Conservation (phyloP, 164 flowering plant species). For the Umbellularia californica region DNA sequence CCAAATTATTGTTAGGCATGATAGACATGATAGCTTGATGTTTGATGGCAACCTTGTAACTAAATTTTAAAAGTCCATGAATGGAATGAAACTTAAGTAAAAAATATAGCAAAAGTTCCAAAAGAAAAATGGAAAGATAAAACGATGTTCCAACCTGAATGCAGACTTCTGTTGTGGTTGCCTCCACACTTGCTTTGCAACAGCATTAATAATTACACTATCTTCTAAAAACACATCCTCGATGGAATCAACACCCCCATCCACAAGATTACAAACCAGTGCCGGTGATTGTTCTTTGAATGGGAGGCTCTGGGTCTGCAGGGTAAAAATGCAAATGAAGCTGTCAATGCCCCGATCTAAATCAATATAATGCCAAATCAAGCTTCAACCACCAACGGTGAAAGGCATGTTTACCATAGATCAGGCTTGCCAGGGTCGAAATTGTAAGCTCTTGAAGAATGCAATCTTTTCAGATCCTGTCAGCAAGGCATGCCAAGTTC, state of each 20-base stretch:
- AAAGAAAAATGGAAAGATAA: neutral
- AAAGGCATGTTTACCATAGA: slow-evolving; percentile 50
- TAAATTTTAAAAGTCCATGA: too few species aligned
- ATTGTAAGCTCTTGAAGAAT: slow-evolving; percentile 58
- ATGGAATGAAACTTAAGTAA: too few species aligned
- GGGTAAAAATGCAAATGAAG: neutral
- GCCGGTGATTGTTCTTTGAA: slow-evolving; percentile 95
- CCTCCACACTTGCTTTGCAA: slow-evolving; percentile 59
- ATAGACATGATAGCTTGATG: too few species aligned
- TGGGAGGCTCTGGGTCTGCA: slow-evolving; percentile 71
- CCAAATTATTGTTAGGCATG: too few species aligned
- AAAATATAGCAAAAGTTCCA: neutral
- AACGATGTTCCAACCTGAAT: slow-evolving; percentile 55
- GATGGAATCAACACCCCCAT: slow-evolving; percentile 54
- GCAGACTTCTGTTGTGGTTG: slow-evolving; percentile 54
- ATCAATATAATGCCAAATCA: neutral
- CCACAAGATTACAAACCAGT: slow-evolving; percentile 83
- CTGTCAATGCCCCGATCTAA: neutral
- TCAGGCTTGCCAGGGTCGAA: slow-evolving; percentile 63
- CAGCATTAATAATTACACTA: slow-evolving; percentile 57
- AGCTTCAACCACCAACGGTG: neutral
- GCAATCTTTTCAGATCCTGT: slow-evolving; percentile 50
- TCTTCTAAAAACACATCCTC: slow-evolving; percentile 65
- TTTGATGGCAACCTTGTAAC: too few species aligned
- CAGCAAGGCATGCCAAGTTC: slow-evolving; percentile 75